Evolutionary conservation across 192 early-diverging fungal species (phyloP).

Genomic region (Pilaira anomala): DNA sequence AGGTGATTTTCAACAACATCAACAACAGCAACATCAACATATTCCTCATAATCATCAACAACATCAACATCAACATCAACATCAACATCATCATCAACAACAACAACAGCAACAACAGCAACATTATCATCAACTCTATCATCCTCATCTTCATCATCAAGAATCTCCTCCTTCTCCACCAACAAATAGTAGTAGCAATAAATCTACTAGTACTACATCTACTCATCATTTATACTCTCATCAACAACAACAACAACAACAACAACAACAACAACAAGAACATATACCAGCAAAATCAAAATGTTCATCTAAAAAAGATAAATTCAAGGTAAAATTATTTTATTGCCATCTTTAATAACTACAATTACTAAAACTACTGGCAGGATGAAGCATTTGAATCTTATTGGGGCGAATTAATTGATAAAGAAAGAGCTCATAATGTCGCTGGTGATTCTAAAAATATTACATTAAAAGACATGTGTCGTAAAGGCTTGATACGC

Average conservation of each 20-base stretch:
- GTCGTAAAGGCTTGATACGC: conserved; percentile 35
- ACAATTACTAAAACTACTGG: background rate
- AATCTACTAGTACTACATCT: no score
- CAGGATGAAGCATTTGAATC: conserved; percentile 30
- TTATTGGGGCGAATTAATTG: conserved; percentile 32
- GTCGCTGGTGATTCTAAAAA: conserved; percentile 41
- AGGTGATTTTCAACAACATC: background rate
- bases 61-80: no score
- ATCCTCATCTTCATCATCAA: background rate
- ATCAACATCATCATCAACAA: no score
- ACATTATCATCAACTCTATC: background rate
- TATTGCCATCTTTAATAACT: no score
- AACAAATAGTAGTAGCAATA: background rate
- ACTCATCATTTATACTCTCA: background rate
- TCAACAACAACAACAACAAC: background rate
- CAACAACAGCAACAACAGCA: no score
- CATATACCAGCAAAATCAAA: background rate
- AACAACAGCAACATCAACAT: no score
- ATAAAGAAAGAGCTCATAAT: conserved; percentile 32
- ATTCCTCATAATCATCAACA: no score
- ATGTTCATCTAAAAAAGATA: background rate
- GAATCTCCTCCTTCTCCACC: background rate
- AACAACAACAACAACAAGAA: background rate
- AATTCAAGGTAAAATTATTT: conserved; percentile 7
- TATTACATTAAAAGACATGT: conserved; percentile 44